Evolutionary conservation across 768 basidiomycete genomes (phyloP), one percentile per base, ranked within the genome.

Genomic region (Mycena galericulata): DNA sequence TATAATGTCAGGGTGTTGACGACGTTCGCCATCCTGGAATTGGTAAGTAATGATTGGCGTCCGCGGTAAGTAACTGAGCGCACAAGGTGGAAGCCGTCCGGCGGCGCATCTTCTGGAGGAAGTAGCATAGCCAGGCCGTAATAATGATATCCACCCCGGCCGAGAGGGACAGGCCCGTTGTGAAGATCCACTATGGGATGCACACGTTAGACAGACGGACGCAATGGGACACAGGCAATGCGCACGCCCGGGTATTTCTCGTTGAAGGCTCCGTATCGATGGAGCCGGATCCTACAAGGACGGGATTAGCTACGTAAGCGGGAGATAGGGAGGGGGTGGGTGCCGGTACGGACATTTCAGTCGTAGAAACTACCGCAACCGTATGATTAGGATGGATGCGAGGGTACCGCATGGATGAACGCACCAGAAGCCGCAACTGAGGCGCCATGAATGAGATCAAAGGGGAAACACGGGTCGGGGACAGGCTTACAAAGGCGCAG

Each of bases 91-190:
- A 67, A 5, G 67, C 66, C 26, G 69, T 71, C 40, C 69, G 43
- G 14, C 64, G 29, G n/a, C 73, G 58, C 73, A 72, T 70, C 50
- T 61, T 67, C 34, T 73, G 78, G 14, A 82, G 60, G 12, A 79
- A 78, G 68, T 78, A 68, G 12, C 78, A 81, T 61, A 82, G 62
- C 56, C 72, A 77, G 8, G 68, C 72, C 2, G 81, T 78, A 51
- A 82, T 74, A 36, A 82, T 53, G 34, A 82, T 68, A 34, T 82
- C 81, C 7, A 81, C 76, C 11, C 76, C 66, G 20, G 77, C 78
- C 18, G 81, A 82, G 65, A 82, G 73, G 2, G 81, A 74, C 14
- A 82, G 76, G n/a, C 81, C 81, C 10, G 81, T 76, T 7, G 81
- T 82, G 47, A 82, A 82, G 20, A 82, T 61, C 80, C 81, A 81